Percentiles rank a stretch among this genome's conserved stretches.
Conservation (phyloP, 2,329 filamentous ascomycete species). For the Fusarium subtropicale region DNA sequence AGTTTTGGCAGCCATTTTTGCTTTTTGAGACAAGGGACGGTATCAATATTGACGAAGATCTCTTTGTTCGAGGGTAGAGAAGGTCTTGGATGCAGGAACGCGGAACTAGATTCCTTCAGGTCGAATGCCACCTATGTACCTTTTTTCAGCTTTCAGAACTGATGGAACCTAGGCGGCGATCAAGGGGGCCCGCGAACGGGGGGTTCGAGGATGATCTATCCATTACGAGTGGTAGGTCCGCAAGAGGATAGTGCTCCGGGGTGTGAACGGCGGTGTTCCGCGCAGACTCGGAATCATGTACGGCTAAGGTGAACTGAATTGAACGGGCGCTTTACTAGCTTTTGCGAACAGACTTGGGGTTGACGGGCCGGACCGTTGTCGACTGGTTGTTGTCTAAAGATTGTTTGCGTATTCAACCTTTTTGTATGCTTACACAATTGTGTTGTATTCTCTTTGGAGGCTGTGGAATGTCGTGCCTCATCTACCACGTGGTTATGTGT, state of each 20-base stretch:
- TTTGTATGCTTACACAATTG: neutral
- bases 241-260: conserved; percentile 28
- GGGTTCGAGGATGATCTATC: neutral
- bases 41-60: conserved; percentile 1
- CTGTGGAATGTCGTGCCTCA: conserved; percentile 1
- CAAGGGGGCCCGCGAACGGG: conserved; percentile 10
- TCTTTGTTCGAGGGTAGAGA: neutral
- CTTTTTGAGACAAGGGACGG: neutral
- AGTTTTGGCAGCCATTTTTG: conserved; percentile 52
- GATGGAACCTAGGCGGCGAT: conserved; percentile 17
- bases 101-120: neutral
- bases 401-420: neutral
- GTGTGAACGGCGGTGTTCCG: conserved; percentile 25
- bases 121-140: neutral
- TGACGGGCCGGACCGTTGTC: conserved; percentile 33
- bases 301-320: neutral
- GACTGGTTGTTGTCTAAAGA: neutral
- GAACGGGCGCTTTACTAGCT: neutral
- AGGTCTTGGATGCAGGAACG: neutral
- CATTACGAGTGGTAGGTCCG: conserved; percentile 12
- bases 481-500: conserved; percentile 14
- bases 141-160: neutral
- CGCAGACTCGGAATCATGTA: neutral
- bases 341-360: conserved; percentile 6
- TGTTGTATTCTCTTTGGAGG: neutral